Percentiles rank a stretch among this genome's conserved stretches.
Conservation (phyloP, 2,329 filamentous ascomycete species). For the Botrytis fragariae region DNA sequence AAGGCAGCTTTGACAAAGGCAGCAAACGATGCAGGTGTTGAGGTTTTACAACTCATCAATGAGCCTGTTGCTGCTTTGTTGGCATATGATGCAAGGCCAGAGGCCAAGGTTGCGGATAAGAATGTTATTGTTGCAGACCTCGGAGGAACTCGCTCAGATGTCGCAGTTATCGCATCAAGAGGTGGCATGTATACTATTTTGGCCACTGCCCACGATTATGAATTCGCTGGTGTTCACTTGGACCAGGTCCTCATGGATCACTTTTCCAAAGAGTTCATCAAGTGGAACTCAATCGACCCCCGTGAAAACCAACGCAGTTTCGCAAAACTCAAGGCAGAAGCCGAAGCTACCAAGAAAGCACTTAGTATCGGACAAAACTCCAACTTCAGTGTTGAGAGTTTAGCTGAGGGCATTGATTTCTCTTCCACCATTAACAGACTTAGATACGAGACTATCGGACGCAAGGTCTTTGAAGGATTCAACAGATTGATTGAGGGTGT, state of each 20-base stretch:
- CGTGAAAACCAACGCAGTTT: slow-evolving; percentile 75
- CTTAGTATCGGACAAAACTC: slow-evolving; percentile 86
- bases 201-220: slow-evolving; percentile 92
- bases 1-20: slow-evolving; percentile 75
- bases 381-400: slow-evolving; percentile 87
- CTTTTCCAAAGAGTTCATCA: slow-evolving; percentile 98
- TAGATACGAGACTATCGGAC: slow-evolving; percentile 84
- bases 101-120: slow-evolving; percentile 77
- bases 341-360: slow-evolving; percentile 88
- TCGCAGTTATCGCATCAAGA: slow-evolving; percentile 84
- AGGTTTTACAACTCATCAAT: slow-evolving; percentile 88
- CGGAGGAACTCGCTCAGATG: slow-evolving; percentile 88
- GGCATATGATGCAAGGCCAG: slow-evolving; percentile 84
- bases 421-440: slow-evolving; percentile 87
- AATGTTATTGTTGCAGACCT: slow-evolving; percentile 87
- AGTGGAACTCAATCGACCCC: slow-evolving; percentile 86
- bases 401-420: slow-evolving; percentile 88
- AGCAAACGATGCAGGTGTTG: slow-evolving; percentile 76
- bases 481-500: slow-evolving; percentile 79
- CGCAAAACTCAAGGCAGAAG: slow-evolving; percentile 89
- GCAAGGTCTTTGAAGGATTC: slow-evolving; percentile 86
- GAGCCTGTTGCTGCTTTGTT: slow-evolving; percentile 88
- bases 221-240: slow-evolving; percentile 80
- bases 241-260: slow-evolving; percentile 92
- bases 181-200: slow-evolving; percentile 96